Evolutionary conservation across 1,284 basidiomycete genomes (phyloP), one percentile per base, ranked within the genome.

Genomic region (Rhodotorula glutinis): DNA sequence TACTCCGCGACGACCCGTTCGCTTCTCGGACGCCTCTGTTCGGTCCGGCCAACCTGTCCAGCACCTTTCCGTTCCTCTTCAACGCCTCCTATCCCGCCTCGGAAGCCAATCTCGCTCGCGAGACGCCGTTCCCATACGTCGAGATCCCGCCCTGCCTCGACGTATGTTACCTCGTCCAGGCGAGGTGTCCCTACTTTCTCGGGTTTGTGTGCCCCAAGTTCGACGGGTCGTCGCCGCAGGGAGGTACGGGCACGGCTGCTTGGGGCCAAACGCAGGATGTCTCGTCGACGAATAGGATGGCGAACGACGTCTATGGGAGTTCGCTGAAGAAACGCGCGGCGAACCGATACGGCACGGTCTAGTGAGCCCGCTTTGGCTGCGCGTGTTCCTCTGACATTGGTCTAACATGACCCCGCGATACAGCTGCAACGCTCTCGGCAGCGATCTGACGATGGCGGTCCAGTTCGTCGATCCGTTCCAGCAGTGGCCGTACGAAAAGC

Each of bases 61-160:
- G 66, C 7, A 66, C 63, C 7, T 71, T 70, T 52, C 66, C 71
- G 1, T 14, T 30, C 4, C 56, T 71, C 33, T 66, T 66, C 61
- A 69, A 69, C 56, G 16, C 51, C 16, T 64, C 68, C 3, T 70
- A 43, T 52, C 62, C 58, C 21, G 3, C 62, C 19, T 41, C 56
- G 3, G 23, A 38, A 1, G 25, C 43, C 16, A 46, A 60, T 57
- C 13, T 33, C 0, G 17, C 19, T 21, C 21, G 38, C 8, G 29
- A 57, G 38, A 64, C 63, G 3, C 71, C 63, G 29, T 77, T 76
- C 53, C 75, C 75, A 0, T 77, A 77, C 57, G 58, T 54, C 38
- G 76, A 77, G 51, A 56, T 76, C 10, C 73, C 71, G 14, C 75
- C 76, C n/a, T 76, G 76, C 62, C 62, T 69, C 25, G 73, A 69